phyloP scores from a whole-genome alignment of 2,329 filamentous ascomycete species.

The Alternaria sp. region DNA sequence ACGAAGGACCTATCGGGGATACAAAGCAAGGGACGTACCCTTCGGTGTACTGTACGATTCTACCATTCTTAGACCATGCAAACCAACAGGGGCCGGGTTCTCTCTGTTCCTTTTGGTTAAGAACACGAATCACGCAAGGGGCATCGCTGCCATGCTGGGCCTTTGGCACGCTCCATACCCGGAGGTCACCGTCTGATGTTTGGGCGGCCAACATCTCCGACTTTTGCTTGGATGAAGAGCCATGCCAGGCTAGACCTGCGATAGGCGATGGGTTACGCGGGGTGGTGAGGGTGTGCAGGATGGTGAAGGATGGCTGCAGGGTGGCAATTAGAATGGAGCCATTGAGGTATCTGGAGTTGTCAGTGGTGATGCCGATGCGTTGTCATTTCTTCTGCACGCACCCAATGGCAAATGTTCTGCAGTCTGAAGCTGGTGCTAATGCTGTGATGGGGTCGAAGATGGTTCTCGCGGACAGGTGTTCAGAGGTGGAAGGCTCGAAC shows the following conservation, averaged over 20 bases:
- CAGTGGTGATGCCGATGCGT: slow-evolving; percentile 19
- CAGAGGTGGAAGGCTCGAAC: slow-evolving; percentile 91
- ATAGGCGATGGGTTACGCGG: slow-evolving; percentile 86
- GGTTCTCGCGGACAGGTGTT: slow-evolving; percentile 89
- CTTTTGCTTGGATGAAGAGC: slow-evolving; percentile 93
- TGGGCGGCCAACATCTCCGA: slow-evolving; percentile 98
- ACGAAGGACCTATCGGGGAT: slow-evolving; percentile 5
- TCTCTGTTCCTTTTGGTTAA: slow-evolving; percentile 80
- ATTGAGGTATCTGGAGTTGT: slow-evolving; percentile 79
- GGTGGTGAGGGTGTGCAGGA: slow-evolving; percentile 89
- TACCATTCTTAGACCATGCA: slow-evolving; percentile 97
- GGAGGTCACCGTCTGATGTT: slow-evolving; percentile 87
- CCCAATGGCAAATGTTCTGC: slow-evolving; percentile 95
- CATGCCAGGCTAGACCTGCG: slow-evolving; percentile 90
- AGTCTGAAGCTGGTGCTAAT: slow-evolving; percentile 86
- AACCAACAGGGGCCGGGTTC: slow-evolving; percentile 89
- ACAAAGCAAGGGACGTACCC: slow-evolving; percentile 67
- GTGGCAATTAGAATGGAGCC: slow-evolving; percentile 91
- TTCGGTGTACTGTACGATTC: slow-evolving; percentile 91
- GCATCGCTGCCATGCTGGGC: slow-evolving; percentile 71
- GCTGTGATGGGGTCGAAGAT: slow-evolving; percentile 97
- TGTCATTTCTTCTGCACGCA: slow-evolving; percentile 54
- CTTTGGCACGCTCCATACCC: slow-evolving; percentile 97
- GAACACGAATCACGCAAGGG: slow-evolving; percentile 86
- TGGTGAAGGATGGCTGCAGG: slow-evolving; percentile 89